Percentiles rank a stretch among this genome's conserved stretches.
Evolutionary conservation across 2,329 filamentous ascomycete species (phyloP).

Genomic region (Fusarium irregulare): DNA sequence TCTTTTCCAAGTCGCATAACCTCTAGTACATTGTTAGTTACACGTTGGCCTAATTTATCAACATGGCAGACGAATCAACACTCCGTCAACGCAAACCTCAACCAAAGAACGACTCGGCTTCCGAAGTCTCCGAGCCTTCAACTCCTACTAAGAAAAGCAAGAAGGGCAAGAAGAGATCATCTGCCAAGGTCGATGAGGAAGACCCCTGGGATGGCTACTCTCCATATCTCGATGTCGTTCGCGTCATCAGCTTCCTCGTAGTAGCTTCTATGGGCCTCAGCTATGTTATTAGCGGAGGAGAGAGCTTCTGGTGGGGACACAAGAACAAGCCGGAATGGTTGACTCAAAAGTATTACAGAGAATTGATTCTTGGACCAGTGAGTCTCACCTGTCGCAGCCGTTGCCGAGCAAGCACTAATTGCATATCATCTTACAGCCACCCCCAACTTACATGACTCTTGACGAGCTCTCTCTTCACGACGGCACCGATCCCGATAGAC

Average conservation of each 20-base stretch:
- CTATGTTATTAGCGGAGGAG: slow-evolving; percentile 79
- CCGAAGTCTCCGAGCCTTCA: slow-evolving; percentile 41
- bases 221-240: slow-evolving; percentile 73
- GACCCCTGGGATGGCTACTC: slow-evolving; percentile 62
- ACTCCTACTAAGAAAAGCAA: slow-evolving; percentile 38
- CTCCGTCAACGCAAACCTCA: slow-evolving; percentile 60
- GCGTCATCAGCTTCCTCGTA: slow-evolving; percentile 74
- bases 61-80: slow-evolving; percentile 55
- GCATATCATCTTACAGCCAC: slow-evolving; percentile 52
- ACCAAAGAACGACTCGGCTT: slow-evolving; percentile 34
- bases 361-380: slow-evolving; percentile 43
- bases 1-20: neutral
- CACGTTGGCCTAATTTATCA: slow-evolving; percentile 11
- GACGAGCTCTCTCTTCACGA: slow-evolving; percentile 79
- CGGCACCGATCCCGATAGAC: slow-evolving; percentile 78
- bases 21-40: neutral
- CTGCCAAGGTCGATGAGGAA: slow-evolving; percentile 54
- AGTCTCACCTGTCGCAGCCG: slow-evolving; percentile 14
- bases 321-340: slow-evolving; percentile 72
- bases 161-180: slow-evolving; percentile 37
- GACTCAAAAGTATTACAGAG: slow-evolving; percentile 67
- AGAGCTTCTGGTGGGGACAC: slow-evolving; percentile 75
- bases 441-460: slow-evolving; percentile 78
- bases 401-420: slow-evolving; percentile 12
- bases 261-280: slow-evolving; percentile 76